Conservation (phyloP, 805 yeast species). For the Torulaspora indica region DNA sequence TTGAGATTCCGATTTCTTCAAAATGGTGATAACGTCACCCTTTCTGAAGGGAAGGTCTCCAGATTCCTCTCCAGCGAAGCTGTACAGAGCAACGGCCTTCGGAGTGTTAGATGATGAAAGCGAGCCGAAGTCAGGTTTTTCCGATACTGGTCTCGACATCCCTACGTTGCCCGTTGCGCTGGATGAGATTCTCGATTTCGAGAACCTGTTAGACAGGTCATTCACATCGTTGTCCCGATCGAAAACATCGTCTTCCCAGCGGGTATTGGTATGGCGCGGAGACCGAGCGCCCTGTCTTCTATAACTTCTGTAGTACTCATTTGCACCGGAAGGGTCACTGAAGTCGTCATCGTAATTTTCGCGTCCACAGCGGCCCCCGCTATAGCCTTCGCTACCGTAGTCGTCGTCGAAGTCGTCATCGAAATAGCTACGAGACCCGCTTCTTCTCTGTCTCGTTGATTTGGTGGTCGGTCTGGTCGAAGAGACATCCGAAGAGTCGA, state of each 20-base stretch:
- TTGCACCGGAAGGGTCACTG: slow-evolving; percentile 40
- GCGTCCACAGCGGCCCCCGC: slow-evolving; percentile 17
- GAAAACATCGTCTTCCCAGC: slow-evolving; percentile 87
- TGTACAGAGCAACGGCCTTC: slow-evolving; percentile 85
- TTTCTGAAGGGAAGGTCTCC: slow-evolving; percentile 91
- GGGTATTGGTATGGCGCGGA: slow-evolving; percentile 33
- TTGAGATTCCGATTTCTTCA: slow-evolving; percentile 78
- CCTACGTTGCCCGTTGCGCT: slow-evolving; percentile 38
- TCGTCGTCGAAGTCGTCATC: slow-evolving; percentile 29
- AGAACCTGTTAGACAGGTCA: slow-evolving; percentile 39
- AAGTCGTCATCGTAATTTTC: slow-evolving; percentile 21
- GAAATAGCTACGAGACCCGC: slow-evolving; percentile 27
- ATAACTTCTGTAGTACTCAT: slow-evolving; percentile 38
- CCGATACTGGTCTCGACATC: slow-evolving; percentile 42
- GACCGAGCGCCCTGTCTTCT: slow-evolving; percentile 23
- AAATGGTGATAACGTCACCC: slow-evolving; percentile 87
- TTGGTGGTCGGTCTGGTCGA: slow-evolving; percentile 28
- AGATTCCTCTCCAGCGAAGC: slow-evolving; percentile 87
- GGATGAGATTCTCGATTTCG: slow-evolving; percentile 36
- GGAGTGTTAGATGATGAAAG: slow-evolving; percentile 41
- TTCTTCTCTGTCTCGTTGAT: slow-evolving; percentile 28
- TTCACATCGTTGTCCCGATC: slow-evolving; percentile 44
- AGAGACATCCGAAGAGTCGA: slow-evolving; percentile 36
- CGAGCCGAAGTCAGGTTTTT: slow-evolving; percentile 39
- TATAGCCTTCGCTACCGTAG: slow-evolving; percentile 8